Conservation (phyloP, 305 asterid genomes). For the Withania somnifera region DNA sequence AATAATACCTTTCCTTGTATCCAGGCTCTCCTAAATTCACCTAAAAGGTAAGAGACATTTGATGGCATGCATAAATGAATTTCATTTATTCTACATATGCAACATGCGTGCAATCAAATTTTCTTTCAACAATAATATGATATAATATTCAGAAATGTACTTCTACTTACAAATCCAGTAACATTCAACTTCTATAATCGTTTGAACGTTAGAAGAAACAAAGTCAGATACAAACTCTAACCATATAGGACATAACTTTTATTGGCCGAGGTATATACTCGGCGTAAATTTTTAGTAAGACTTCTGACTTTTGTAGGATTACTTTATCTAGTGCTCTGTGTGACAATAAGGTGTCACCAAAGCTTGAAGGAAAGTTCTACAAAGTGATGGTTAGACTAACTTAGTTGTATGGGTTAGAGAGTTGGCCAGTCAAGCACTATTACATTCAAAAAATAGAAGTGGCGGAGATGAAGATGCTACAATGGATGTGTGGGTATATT, state of each 20-base stretch:
- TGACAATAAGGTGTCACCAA: no score
- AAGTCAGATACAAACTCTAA: background rate
- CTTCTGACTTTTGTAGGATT: background rate
- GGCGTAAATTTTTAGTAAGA: background rate
- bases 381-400: no score
- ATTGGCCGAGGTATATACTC: background rate
- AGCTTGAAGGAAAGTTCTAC: no score
- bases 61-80: background rate
- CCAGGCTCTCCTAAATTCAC: slow-evolving; percentile 95
- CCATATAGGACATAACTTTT: background rate
- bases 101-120: background rate
- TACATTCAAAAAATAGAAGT: no score
- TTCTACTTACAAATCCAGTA: background rate
- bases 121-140: background rate
- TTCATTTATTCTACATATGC: slow-evolving; percentile 2
- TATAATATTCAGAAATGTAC: background rate
- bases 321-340: no score
- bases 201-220: background rate
- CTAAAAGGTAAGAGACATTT: slow-evolving; percentile 28
- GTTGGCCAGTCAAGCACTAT: no score
- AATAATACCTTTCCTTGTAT: slow-evolving; percentile 87
- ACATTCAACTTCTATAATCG: background rate
- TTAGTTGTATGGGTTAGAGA: no score
- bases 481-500: no score
- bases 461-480: no score